Conservation (phyloP, 805 yeast species). For the Ogataea chonburiensis region DNA sequence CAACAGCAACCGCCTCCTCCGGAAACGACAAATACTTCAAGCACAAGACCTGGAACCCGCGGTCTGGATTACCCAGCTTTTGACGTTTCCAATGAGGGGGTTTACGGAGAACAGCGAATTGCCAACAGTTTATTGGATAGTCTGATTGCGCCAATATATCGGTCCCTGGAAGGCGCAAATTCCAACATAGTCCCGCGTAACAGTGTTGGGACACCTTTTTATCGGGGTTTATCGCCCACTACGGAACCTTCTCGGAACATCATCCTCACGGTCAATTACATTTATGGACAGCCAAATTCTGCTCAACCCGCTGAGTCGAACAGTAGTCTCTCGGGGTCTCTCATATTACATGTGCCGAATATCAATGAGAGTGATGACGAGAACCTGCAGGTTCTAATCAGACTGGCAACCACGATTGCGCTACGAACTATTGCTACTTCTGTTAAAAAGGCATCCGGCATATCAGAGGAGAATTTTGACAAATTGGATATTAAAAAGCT, state of each 20-base stretch:
- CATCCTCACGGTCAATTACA: conserved; percentile 41
- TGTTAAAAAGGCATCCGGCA: conserved; percentile 49
- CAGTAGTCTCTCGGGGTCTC: conserved; percentile 48
- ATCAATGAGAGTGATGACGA: conserved; percentile 59
- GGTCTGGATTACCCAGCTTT: conserved; percentile 38
- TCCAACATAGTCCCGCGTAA: conserved; percentile 1
- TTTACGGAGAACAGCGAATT: conserved; percentile 27
- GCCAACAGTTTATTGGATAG: conserved; percentile 25
- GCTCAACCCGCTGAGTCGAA: conserved; percentile 25
- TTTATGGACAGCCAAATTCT: conserved; percentile 29
- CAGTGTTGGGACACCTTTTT: conserved; percentile 4
- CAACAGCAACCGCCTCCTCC: conserved; percentile 1
- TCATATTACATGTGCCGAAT: conserved; percentile 66
- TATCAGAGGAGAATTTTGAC: conserved; percentile 52
- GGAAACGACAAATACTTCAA: neutral
- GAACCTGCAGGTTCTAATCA: conserved; percentile 56
- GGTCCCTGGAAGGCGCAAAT: conserved; percentile 21
- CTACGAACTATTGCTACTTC: conserved; percentile 57
- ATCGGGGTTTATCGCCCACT: conserved; percentile 6
- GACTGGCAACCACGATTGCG: conserved; percentile 70
- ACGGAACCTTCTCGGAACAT: conserved; percentile 36
- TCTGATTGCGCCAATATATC: conserved; percentile 27
- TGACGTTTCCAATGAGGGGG: conserved; percentile 35
- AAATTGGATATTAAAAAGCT: conserved; percentile 41
- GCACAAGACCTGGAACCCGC: conserved; percentile 23